Evolutionary conservation across 2,329 filamentous ascomycete species (phyloP), one percentile per base, ranked within the genome.

Genomic region (Zopfia rhizophila): DNA sequence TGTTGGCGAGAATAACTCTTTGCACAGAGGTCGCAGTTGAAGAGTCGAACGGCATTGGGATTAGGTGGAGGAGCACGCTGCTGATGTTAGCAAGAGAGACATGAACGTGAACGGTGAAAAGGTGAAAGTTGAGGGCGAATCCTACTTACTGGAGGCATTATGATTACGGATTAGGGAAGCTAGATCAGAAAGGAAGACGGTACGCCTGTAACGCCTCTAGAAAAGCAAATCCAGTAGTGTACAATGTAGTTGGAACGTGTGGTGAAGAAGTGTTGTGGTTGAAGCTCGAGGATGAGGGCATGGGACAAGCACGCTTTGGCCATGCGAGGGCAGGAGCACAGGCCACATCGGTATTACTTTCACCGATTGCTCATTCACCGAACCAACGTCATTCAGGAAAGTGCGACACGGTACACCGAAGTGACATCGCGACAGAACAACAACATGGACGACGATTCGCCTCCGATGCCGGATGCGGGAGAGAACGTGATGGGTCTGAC

Each of bases 1-100:
- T 95, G 93, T 81, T 96, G 93, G 44, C 94, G 91, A 2, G 87
- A 86, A 75, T 97, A 99, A 61, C 92, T 93, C 75, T 97, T 97
- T 55, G 88, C 58, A 78, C 94, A 97, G 42, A 97, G 83, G 28
- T 86, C 83, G 77, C 85, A 71, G 39, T 61, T 61, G 60, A 70
- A 70, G 48, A 60, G 49, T 38, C 61, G 61, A 41, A 66, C 57
- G 7, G 66, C 79, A 19, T 63, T 78, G 45, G 60, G 56, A n/a
- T n/a, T n/a, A n/a, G n/a, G n/a, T n/a, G n/a, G n/a, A 25, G 63
- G 47, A 22, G 82, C 85, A 13, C 58, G 55, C 60, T 72, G 51
- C n/a, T n/a, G 46, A 36, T 40, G 38, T 55, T 21, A 55, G 45
- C 23, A 33, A 41, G 19, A 23, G 16, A 23, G 31, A 40, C 12